phyloP scores from a whole-genome alignment of 768 basidiomycete species.

The Lactarius deliciosus region DNA sequence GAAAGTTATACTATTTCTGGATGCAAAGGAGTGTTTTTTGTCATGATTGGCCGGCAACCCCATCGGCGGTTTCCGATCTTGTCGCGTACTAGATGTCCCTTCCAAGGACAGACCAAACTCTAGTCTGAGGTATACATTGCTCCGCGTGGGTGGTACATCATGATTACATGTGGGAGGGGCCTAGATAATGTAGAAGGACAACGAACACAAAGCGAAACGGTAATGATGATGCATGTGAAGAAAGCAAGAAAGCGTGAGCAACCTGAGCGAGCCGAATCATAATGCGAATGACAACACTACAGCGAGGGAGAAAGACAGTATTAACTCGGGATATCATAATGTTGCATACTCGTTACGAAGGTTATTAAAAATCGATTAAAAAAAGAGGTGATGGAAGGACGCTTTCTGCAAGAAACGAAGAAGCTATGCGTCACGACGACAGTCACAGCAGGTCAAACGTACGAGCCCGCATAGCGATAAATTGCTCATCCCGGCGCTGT shows the following conservation, averaged over 20 bases:
- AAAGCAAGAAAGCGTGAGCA: neutral
- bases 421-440: neutral
- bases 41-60: too few relatives aligned
- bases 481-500: constrained; percentile 8
- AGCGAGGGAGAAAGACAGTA: neutral
- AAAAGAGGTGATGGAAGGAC: neutral
- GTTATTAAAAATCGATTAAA: neutral
- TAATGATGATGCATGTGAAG: neutral
- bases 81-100: neutral
- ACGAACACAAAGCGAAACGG: neutral
- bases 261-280: neutral
- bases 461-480: constrained; percentile 1
- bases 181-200: neutral
- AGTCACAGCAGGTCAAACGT: neutral
- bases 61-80: neutral
- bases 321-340: neutral
- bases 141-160: neutral
- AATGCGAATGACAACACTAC: neutral
- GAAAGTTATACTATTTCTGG: neutral
- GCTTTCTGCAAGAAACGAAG: neutral
- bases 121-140: neutral
- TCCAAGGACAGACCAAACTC: too few relatives aligned
- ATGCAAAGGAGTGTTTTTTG: neutral
- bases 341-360: neutral
- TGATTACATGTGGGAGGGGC: neutral